Percentiles rank a stretch among this genome's conserved stretches.
These are phyloP conservation scores for Parastagonospora nodorum DNA, from an alignment of 2,329 filamentous ascomycete genomes.

Conservation along the genomic window DNA sequence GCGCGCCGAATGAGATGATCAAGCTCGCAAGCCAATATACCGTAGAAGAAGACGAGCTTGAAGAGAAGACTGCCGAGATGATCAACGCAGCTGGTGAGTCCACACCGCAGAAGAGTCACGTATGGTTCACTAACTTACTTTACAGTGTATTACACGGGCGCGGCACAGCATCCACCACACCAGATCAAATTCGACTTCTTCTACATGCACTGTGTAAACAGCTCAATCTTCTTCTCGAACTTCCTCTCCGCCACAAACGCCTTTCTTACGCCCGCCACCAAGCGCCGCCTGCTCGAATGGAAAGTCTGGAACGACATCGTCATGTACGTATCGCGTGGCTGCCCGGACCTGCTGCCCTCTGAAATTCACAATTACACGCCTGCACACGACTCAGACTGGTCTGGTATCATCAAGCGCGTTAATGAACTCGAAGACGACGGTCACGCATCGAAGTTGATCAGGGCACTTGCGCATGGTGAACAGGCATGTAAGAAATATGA, in stretches of 20 bases:
- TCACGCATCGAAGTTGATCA: constrained; percentile 75
- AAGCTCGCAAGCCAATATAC: constrained; percentile 61
- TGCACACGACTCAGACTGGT: constrained; percentile 48
- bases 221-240: constrained; percentile 72
- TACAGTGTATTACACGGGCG: constrained; percentile 60
- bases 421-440: constrained; percentile 71
- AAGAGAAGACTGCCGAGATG: constrained; percentile 68
- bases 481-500: constrained; percentile 55
- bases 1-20: constrained; percentile 68
- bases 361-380: constrained; percentile 66
- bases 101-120: not conserved
- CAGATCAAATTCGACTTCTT: constrained; percentile 78
- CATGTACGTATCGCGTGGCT: constrained; percentile 72
- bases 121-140: not conserved
- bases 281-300: constrained; percentile 76
- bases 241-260: constrained; percentile 59
- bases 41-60: constrained; percentile 62
- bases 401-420: constrained; percentile 51
- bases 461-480: constrained; percentile 71
- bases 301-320: constrained; percentile 77
- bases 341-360: constrained; percentile 63
- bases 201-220: constrained; percentile 77
- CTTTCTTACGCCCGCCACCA: constrained; percentile 66
- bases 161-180: constrained; percentile 65
- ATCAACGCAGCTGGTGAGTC: constrained; percentile 63